Conservation (phyloP, 2,329 filamentous ascomycete species). For the Zasmidium cellare region DNA sequence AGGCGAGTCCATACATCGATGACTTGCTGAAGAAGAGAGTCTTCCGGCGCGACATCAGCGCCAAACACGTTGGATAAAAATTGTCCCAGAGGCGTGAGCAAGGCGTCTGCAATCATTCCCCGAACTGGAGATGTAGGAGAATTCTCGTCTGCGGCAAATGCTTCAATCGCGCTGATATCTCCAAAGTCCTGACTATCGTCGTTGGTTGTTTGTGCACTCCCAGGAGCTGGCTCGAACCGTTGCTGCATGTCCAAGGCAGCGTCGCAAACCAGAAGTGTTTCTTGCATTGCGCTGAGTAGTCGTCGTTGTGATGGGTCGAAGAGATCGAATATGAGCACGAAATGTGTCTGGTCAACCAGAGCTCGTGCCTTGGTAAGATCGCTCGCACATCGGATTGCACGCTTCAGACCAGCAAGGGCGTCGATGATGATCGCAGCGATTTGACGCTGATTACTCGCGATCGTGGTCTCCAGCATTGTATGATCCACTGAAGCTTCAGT, state of each 20-base stretch:
- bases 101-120: constrained; percentile 34
- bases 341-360: constrained; percentile 41
- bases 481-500: constrained; percentile 40
- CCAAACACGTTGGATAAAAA: constrained; percentile 64
- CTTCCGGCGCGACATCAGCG: constrained; percentile 56
- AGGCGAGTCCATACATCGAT: constrained; percentile 58
- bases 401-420: constrained; percentile 52
- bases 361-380: constrained; percentile 24
- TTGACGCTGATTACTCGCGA: constrained; percentile 58
- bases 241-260: constrained; percentile 37
- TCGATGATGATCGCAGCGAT: constrained; percentile 57
- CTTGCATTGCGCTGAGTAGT: constrained; percentile 47
- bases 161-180: constrained; percentile 48
- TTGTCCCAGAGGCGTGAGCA: constrained; percentile 52
- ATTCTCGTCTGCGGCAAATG: not conserved
- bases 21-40: constrained; percentile 52
- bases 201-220: constrained; percentile 38
- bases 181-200: constrained; percentile 68
- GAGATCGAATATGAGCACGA: constrained; percentile 49
- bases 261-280: constrained; percentile 51
- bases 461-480: constrained; percentile 52
- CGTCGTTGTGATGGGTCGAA: constrained; percentile 48
- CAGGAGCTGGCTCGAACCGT: constrained; percentile 11
- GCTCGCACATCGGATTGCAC: constrained; percentile 45
- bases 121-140: not conserved